A percentile compares a stretch with the other conserved stretches of the same genome.
These are phyloP conservation scores for Domatiomyces globalis DNA, from an alignment of 2,329 filamentous ascomycete genomes.

Conservation along the genomic window DNA sequence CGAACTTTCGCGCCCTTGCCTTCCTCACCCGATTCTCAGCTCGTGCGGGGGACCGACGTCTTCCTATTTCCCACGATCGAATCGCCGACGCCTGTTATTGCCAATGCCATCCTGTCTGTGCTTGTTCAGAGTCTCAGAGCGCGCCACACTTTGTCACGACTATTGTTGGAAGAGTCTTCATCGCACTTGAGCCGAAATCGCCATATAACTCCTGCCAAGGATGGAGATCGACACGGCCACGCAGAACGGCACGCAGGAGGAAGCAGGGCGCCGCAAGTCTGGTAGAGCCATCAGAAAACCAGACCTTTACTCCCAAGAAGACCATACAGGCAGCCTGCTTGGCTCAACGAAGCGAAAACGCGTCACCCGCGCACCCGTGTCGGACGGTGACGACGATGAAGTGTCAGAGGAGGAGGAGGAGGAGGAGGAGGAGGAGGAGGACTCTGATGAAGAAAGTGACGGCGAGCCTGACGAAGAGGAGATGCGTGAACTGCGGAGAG, in stretches of 20 bases:
- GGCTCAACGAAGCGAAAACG: constrained; percentile 38
- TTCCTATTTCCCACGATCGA: background rate
- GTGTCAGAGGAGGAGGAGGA: constrained; percentile 20
- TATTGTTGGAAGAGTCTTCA: background rate
- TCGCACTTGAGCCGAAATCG: background rate
- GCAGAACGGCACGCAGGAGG: constrained; percentile 8
- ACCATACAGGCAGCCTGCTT: constrained; percentile 20
- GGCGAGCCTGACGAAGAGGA: constrained; percentile 36
- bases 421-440: constrained; percentile 16
- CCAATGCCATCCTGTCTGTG: background rate
- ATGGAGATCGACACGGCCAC: constrained; percentile 13
- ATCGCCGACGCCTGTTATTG: background rate
- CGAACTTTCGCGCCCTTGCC: too few species aligned
- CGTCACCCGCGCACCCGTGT: constrained; percentile 24
- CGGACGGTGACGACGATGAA: constrained; percentile 19
- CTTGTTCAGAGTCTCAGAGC: background rate
- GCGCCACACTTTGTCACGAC: background rate
- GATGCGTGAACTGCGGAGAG: constrained; percentile 29
- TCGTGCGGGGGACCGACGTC: background rate
- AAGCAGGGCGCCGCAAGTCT: constrained; percentile 29
- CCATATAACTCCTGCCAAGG: background rate
- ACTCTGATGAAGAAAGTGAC: constrained; percentile 18
- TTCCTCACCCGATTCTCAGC: background rate
- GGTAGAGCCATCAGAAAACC: constrained; percentile 30
- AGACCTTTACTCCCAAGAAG: constrained; percentile 28